phyloP scores from a whole-genome alignment of 257 asterid genomes.

The Eustoma russellianum region DNA sequence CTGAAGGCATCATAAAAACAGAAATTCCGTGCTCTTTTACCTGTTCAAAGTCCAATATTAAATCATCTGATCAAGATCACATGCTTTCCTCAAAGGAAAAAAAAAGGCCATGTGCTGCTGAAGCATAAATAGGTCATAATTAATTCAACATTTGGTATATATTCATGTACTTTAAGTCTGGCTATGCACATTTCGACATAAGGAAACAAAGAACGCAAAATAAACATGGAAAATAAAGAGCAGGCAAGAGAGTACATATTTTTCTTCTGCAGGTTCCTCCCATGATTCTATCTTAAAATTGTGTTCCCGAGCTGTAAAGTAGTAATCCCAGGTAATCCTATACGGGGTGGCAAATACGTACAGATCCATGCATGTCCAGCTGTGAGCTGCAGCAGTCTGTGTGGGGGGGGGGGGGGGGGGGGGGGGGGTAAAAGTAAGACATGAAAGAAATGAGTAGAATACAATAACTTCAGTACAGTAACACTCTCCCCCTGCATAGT shows the following conservation, averaged over 20 bases:
- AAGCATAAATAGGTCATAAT: too few species aligned
- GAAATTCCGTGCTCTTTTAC: constrained; percentile 94
- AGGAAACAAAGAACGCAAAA: background rate
- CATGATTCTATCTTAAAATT: constrained; percentile 69
- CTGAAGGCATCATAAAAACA: constrained; percentile 98
- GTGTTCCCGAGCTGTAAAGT: constrained; percentile 77
- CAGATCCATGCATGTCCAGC: constrained; percentile 99
- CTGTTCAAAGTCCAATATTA: constrained; percentile 34
- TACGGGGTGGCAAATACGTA: constrained; percentile 99
- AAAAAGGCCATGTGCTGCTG: too few species aligned
- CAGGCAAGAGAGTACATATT: constrained; percentile 48
- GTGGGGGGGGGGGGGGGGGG: constrained; percentile 8
- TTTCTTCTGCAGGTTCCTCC: constrained; percentile 94
- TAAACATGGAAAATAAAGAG: background rate
- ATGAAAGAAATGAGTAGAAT: background rate
- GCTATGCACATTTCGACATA: background rate
- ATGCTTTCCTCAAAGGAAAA: too few species aligned
- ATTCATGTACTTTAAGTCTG: background rate
- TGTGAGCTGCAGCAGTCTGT: constrained; percentile 88
- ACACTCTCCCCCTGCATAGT: too few species aligned
- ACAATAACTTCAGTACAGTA: too few species aligned
- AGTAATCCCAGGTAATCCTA: constrained; percentile 96
- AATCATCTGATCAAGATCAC: too few species aligned
- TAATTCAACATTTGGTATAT: too few species aligned
- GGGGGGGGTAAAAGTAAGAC: constrained; percentile 2